Conservation (phyloP, 129 eudicot species). For the Logfia minima region DNA sequence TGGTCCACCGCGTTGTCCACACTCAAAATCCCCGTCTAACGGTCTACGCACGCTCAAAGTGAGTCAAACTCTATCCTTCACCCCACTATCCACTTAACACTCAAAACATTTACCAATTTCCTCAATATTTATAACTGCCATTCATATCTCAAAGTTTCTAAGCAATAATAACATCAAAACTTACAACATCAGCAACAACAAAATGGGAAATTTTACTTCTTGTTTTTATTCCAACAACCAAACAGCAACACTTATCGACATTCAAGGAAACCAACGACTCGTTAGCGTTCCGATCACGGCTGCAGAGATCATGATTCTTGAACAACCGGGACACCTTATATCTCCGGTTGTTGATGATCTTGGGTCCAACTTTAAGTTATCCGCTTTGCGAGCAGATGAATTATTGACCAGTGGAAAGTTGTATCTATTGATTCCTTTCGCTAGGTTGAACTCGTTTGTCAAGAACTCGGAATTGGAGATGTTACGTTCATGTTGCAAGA, state of each 20-base stretch:
- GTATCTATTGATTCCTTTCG: slow-evolving; percentile 42
- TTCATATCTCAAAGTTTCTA: neutral
- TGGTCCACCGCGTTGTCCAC: slow-evolving; percentile 9
- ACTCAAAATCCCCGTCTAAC: slow-evolving; percentile 1
- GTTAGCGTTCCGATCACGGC: slow-evolving; percentile 43
- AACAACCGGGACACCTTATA: slow-evolving; percentile 49
- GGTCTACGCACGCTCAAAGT: neutral
- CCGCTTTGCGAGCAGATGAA: slow-evolving; percentile 50
- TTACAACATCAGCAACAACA: neutral
- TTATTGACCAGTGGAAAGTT: slow-evolving; percentile 25
- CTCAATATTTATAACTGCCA: neutral
- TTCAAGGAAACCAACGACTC: slow-evolving; percentile 20
- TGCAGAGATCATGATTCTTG: slow-evolving; percentile 53
- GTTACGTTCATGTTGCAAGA: slow-evolving; percentile 18
- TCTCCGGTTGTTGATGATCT: slow-evolving; percentile 30
- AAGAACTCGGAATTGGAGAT: slow-evolving; percentile 42
- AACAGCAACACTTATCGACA: slow-evolving; percentile 39
- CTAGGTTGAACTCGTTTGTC: slow-evolving; percentile 36
- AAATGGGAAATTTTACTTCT: slow-evolving; percentile 46
- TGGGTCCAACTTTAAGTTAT: slow-evolving; percentile 18
- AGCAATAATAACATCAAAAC: neutral
- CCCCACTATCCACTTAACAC: slow-evolving; percentile 7
- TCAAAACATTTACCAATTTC: neutral
- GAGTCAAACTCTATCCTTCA: neutral
- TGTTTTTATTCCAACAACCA: slow-evolving; percentile 7